Percentiles rank a stretch among this genome's conserved stretches.
Evolutionary conservation across 352 stramenopile genomes (phyloP).

Genomic region (Thalassiosira ordinaria): DNA sequence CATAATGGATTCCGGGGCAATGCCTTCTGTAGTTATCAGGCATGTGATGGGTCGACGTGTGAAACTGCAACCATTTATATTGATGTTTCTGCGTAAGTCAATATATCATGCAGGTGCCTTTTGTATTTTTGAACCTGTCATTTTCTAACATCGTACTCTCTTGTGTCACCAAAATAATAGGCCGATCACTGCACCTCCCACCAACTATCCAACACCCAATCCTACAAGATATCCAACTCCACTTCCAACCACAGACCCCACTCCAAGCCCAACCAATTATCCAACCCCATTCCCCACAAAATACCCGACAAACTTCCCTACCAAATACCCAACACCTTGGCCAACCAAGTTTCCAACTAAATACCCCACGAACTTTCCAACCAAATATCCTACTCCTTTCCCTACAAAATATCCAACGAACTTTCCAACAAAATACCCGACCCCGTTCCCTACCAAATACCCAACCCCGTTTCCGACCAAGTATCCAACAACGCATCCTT

Average conservation of each 20-base stretch:
- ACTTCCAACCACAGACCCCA: slow-evolving; percentile 28
- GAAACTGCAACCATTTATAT: no score
- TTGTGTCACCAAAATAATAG: no score
- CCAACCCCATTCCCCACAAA: slow-evolving; percentile 38
- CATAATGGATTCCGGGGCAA: no score
- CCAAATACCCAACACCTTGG: not conserved
- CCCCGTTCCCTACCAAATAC: slow-evolving; percentile 39
- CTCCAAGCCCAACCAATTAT: slow-evolving; percentile 1
- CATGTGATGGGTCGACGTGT: no score
- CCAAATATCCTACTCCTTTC: slow-evolving; percentile 15
- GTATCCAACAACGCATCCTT: slow-evolving; percentile 41
- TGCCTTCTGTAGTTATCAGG: no score
- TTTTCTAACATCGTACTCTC: no score
- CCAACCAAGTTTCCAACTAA: slow-evolving; percentile 19
- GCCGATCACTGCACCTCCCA: slow-evolving; percentile 2
- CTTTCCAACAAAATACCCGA: slow-evolving; percentile 37
- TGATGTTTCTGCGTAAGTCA: no score
- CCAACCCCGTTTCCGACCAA: slow-evolving; percentile 50
- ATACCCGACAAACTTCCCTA: slow-evolving; percentile 39
- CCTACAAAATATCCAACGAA: slow-evolving; percentile 30
- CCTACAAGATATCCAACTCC: not conserved
- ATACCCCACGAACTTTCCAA: slow-evolving; percentile 12
- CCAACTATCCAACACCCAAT: slow-evolving; percentile 13
- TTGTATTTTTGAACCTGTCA: no score
- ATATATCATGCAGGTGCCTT: no score